Evolutionary conservation across 208 protist genomes (phyloP).

Genomic region (Trypanosoma conorhini): DNA sequence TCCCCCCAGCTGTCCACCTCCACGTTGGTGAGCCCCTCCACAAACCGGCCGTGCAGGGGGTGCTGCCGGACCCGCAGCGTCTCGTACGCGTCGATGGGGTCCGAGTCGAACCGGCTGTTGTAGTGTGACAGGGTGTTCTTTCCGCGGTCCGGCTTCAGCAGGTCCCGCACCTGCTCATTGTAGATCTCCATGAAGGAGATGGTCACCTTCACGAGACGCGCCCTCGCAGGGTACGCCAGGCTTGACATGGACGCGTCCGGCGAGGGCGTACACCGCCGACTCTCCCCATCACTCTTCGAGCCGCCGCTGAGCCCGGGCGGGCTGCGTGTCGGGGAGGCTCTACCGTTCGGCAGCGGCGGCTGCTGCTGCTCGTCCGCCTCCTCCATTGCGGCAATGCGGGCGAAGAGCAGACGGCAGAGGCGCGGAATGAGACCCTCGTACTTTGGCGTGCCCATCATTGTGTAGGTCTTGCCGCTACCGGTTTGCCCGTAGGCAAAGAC

Average conservation of each 20-base stretch:
- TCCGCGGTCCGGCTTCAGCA: conserved; percentile 60
- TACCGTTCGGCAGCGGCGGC: neutral
- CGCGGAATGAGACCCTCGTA: conserved; percentile 81
- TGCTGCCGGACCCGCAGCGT: conserved; percentile 70
- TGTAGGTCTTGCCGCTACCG: conserved; percentile 93
- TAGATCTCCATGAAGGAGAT: conserved; percentile 91
- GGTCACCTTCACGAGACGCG: conserved; percentile 31
- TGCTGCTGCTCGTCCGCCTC: neutral
- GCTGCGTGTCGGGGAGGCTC: neutral
- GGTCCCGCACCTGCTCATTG: conserved; percentile 82
- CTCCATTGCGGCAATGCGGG: conserved; percentile 22
- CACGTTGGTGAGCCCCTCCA: conserved; percentile 82
- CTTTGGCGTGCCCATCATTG: conserved; percentile 80
- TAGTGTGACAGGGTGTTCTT: conserved; percentile 60
- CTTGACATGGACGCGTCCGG: neutral
- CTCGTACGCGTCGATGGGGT: conserved; percentile 52
- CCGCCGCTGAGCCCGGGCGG: neutral
- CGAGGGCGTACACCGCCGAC: neutral
- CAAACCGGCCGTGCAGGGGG: conserved; percentile 62
- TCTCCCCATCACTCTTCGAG: neutral
- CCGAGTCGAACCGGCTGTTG: conserved; percentile 59
- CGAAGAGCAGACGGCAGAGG: conserved; percentile 60
- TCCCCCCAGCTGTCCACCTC: conserved; percentile 59
- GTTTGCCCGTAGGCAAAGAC: conserved; percentile 94
- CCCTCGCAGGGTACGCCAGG: neutral